A percentile compares a stretch with the other conserved stretches of the same genome.
Evolutionary conservation across 139 green algal species (phyloP).

Genomic region (Auxenochlorella pyrenoidosa): DNA sequence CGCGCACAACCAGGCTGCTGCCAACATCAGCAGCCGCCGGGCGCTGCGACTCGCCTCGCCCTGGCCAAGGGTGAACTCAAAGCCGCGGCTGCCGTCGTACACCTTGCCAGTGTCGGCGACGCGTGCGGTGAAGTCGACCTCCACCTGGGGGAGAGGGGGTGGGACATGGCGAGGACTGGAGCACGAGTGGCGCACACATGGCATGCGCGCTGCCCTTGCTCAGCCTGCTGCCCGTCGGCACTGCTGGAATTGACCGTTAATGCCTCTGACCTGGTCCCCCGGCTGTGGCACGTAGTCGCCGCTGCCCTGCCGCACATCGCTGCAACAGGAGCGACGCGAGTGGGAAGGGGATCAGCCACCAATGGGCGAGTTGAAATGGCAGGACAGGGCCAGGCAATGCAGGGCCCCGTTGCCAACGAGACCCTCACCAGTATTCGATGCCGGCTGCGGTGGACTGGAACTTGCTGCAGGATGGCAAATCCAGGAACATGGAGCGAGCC

Average conservation of each 20-base stretch:
- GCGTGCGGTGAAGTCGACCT: background rate
- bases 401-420: no score
- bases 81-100: slow-evolving; percentile 14
- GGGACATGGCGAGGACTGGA: no score
- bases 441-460: background rate
- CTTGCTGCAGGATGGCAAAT: background rate
- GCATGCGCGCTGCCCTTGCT: background rate
- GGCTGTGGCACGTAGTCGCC: background rate
- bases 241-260: no score
- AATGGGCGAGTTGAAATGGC: no score
- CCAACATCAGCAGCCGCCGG: no score
- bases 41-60: background rate
- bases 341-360: background rate
- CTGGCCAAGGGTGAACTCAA: slow-evolving; percentile 5
- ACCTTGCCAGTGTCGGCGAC: background rate
- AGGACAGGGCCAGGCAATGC: no score
- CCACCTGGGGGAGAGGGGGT: background rate
- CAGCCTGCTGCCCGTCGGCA: background rate
- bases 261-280: background rate
- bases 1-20: no score
- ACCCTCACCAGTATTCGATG: background rate
- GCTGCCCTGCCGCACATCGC: background rate
- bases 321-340: background rate
- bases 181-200: background rate
- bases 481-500: background rate